Evolutionary conservation across 2,329 filamentous ascomycete species (phyloP).

Genomic region (Malbranchea cinnamomea): DNA sequence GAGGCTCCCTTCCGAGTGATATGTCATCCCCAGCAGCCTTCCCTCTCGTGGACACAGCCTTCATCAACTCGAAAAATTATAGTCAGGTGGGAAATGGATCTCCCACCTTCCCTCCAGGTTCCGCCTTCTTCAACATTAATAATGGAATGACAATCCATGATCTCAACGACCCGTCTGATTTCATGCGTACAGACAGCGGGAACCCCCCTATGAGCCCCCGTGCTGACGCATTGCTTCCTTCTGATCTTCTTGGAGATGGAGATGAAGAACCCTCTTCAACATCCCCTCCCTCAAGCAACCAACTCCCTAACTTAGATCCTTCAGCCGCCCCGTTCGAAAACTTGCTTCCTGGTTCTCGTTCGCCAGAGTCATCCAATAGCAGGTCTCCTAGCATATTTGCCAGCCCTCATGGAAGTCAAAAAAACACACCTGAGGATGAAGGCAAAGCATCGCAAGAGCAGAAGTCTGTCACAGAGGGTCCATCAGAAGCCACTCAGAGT

Average conservation of each 20-base stretch:
- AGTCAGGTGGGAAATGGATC: conserved; percentile 36
- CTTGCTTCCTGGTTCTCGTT: conserved; percentile 25
- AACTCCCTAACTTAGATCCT: conserved; percentile 8
- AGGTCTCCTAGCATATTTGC: conserved; percentile 30
- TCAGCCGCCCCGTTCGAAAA: conserved; percentile 18
- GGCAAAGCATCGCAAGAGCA: conserved; percentile 14
- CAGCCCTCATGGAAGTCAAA: conserved; percentile 30
- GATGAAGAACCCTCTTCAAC: conserved; percentile 31
- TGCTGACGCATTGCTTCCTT: conserved; percentile 45
- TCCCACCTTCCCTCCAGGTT: conserved; percentile 35
- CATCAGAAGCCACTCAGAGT: conserved; percentile 28
- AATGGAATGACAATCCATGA: conserved; percentile 46
- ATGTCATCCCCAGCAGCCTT: conserved; percentile 32
- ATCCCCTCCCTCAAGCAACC: conserved; percentile 4
- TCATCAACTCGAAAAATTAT: conserved; percentile 30
- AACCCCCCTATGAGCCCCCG: conserved; percentile 50
- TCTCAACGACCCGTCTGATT: conserved; percentile 24
- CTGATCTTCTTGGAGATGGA: conserved; percentile 44
- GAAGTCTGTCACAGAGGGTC: conserved; percentile 4
- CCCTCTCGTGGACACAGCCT: conserved; percentile 24
- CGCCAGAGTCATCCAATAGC: conserved; percentile 30
- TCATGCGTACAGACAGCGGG: conserved; percentile 35
- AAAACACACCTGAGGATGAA: conserved; percentile 21
- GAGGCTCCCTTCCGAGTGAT: conserved; percentile 32
- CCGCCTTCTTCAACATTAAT: conserved; percentile 46